Conservation (phyloP, 2,329 filamentous ascomycete genomes). For the Erysiphe neolycopersici region DNA sequence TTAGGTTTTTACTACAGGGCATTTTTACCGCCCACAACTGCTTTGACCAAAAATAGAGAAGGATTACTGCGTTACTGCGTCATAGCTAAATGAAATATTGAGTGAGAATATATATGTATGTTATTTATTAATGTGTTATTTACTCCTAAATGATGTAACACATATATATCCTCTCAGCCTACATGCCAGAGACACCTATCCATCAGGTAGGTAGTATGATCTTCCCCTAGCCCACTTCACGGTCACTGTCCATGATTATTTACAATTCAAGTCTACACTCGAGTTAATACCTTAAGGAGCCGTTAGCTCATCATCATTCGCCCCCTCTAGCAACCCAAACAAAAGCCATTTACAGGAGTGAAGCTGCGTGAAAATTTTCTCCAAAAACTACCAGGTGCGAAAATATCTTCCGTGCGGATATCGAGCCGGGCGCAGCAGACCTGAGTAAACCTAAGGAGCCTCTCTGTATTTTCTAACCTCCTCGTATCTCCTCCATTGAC, state of each 20-base stretch:
- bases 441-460: background rate
- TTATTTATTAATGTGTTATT: background rate
- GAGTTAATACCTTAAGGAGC: background rate
- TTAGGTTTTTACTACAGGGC: no score
- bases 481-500: background rate
- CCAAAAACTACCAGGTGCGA: background rate
- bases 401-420: background rate
- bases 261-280: background rate
- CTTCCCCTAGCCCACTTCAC: background rate
- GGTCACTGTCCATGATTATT: background rate
- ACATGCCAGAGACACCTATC: background rate
- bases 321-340: background rate
- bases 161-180: background rate
- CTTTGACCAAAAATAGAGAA: no score
- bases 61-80: no score
- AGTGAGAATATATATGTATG: no score
- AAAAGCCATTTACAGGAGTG: background rate
- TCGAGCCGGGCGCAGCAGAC: background rate
- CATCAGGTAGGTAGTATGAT: background rate
- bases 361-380: background rate
- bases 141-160: no score
- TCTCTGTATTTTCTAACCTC: background rate
- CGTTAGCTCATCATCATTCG: background rate
- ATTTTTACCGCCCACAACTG: no score
- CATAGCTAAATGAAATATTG: no score